Conservation (phyloP, 2,329 filamentous ascomycete genomes). For the Sarocladium kiliense region DNA sequence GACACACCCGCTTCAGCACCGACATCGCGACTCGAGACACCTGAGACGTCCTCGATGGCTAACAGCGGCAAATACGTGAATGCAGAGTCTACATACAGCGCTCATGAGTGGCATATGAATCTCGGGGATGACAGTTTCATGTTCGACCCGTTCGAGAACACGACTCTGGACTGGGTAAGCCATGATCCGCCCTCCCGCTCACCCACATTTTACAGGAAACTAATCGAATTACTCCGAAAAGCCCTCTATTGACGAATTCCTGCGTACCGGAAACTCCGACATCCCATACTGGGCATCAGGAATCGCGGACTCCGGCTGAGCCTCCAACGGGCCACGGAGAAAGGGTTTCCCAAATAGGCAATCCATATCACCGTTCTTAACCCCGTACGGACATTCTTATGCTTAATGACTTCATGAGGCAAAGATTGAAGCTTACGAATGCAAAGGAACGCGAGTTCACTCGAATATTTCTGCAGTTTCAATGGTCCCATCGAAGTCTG, state of each 20-base stretch:
- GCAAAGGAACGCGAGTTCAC: too few relatives aligned
- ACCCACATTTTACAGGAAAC: background rate
- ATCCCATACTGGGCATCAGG: background rate
- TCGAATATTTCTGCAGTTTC: too few relatives aligned
- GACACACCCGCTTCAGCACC: constrained; percentile 15
- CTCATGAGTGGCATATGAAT: constrained; percentile 2
- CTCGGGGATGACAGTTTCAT: constrained; percentile 27
- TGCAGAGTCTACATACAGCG: background rate
- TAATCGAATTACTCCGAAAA: background rate
- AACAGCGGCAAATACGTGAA: background rate
- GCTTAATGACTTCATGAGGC: background rate
- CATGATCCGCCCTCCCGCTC: background rate
- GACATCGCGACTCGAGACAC: background rate
- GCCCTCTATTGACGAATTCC: background rate
- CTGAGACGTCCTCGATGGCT: background rate
- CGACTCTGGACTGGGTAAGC: constrained; percentile 35
- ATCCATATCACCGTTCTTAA: background rate
- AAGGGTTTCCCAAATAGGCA: constrained; percentile 3
- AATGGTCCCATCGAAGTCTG: too few relatives aligned
- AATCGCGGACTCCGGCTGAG: background rate
- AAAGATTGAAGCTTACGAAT: background rate
- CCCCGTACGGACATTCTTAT: background rate
- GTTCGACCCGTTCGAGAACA: constrained; percentile 29
- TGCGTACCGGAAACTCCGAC: background rate
- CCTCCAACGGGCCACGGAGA: background rate